A percentile compares a stretch with the other conserved stretches of the same genome.
Evolutionary conservation across 192 early-diverging fungal genomes (phyloP).

Genomic region (Coemansia sp.): DNA sequence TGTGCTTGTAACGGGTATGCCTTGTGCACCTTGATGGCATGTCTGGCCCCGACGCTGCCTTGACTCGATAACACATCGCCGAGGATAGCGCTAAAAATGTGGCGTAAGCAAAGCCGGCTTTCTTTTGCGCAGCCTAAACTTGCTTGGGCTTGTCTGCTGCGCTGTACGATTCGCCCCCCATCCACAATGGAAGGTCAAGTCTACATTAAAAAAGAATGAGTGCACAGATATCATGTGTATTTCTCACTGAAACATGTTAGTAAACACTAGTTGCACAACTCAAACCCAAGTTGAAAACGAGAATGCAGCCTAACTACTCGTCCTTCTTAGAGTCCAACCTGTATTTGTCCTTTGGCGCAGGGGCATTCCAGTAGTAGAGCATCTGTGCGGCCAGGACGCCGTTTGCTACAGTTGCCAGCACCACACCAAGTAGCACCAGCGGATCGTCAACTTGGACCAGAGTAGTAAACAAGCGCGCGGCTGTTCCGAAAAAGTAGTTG

Average conservation of each 20-base stretch:
- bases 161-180: conserved; percentile 18
- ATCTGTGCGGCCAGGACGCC: conserved; percentile 75
- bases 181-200: conserved; percentile 43
- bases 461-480: conserved; percentile 90
- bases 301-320: conserved; percentile 5
- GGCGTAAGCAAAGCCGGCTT: background rate
- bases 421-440: conserved; percentile 66
- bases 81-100: background rate
- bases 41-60: background rate
- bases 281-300: background rate
- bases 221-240: background rate
- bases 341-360: conserved; percentile 47
- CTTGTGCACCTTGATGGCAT: conserved; percentile 23
- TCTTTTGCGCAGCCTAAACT: conserved; percentile 7
- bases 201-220: conserved; percentile 20
- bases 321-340: conserved; percentile 53
- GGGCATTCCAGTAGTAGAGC: conserved; percentile 70
- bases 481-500: conserved; percentile 82
- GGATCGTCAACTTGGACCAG: conserved; percentile 85
- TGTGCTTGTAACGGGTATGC: conserved; percentile 23
- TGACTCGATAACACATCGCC: background rate
- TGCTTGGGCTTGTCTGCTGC: conserved; percentile 31
- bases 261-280: background rate
- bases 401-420: conserved; percentile 75
- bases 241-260: background rate